Conservation (phyloP, 2,329 filamentous ascomycete genomes). For the Paecilomyces niveus region DNA sequence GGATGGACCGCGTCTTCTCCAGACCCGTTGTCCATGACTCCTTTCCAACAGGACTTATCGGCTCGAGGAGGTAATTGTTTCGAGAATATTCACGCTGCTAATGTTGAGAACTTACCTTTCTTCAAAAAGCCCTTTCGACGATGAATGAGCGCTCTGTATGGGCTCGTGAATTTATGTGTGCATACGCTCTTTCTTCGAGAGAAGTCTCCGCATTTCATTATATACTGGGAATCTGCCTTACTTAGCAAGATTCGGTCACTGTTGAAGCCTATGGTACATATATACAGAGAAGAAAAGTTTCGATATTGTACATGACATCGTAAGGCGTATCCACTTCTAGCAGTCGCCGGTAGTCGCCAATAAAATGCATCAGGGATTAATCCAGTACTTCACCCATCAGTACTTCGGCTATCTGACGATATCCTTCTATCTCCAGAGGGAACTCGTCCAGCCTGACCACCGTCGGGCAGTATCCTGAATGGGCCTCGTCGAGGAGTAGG, state of each 20-base stretch:
- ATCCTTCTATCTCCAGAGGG: not conserved
- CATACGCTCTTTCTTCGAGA: no score
- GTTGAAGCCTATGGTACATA: not conserved
- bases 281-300: not conserved
- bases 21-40: not conserved
- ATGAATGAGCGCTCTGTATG: not conserved
- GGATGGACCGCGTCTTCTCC: constrained; percentile 1
- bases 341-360: not conserved
- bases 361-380: not conserved
- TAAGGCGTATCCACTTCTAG: not conserved
- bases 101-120: not conserved
- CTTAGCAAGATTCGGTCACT: not conserved
- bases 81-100: not conserved
- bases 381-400: not conserved
- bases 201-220: not conserved
- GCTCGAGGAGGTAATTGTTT: not conserved
- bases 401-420: not conserved
- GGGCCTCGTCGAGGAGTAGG: not conserved
- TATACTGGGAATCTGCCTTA: not conserved
- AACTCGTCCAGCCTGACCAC: not conserved
- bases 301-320: not conserved
- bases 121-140: not conserved
- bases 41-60: not conserved
- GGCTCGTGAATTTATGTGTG: no score
- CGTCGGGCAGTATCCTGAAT: not conserved